A percentile compares a stretch with the other conserved stretches of the same genome.
These are phyloP conservation scores for Gentiana straminea DNA, from an alignment of 257 asterid genomes.

Conservation along the genomic window DNA sequence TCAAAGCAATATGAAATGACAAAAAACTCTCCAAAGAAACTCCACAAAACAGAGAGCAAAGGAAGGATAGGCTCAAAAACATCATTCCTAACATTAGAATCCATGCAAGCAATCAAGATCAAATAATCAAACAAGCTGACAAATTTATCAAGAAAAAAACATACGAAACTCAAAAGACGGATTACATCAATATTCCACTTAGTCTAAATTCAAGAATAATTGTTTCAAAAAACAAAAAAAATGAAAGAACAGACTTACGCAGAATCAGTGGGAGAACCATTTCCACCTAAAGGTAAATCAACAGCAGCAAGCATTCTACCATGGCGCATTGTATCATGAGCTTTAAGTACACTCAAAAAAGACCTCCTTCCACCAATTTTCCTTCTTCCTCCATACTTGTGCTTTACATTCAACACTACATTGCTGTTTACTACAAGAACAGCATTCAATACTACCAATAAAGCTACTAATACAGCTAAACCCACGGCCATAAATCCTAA, in stretches of 20 bases:
- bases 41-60: no score
- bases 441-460: background rate
- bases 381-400: conserved; percentile 30
- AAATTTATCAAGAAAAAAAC: no score
- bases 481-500: conserved; percentile 12
- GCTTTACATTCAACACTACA: conserved; percentile 33
- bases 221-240: background rate
- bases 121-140: no score
- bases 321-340: conserved; percentile 34
- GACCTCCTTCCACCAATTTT: conserved; percentile 7
- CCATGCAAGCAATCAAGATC: no score
- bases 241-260: conserved; percentile 26
- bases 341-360: conserved; percentile 21
- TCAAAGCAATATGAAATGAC: no score
- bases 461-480: conserved; percentile 1
- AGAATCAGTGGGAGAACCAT: conserved; percentile 47
- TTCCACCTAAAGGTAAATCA: conserved; percentile 39
- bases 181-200: no score
- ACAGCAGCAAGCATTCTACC: conserved; percentile 35
- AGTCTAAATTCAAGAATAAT: no score
- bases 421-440: conserved; percentile 9
- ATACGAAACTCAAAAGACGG: no score
- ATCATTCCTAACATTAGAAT: no score
- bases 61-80: no score
- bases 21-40: no score